Evolutionary conservation across 306 rosid genomes (phyloP), one percentile per base, ranked within the genome.

Genomic region (Lathyrus aphaca): DNA sequence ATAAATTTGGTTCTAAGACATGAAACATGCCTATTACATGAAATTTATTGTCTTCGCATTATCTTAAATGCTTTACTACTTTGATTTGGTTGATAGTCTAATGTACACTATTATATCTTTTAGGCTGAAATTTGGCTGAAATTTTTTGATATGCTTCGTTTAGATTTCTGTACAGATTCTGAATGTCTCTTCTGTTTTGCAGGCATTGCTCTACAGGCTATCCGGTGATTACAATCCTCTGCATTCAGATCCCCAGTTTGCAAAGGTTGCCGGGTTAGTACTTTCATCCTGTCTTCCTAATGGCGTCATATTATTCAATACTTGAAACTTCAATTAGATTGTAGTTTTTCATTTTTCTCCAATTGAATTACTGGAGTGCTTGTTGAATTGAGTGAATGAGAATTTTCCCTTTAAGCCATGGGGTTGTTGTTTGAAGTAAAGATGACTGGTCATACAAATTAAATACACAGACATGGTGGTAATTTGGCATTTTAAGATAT

Each of bases 171-270:
- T 25, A 65, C 18, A 32, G n/a, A 60, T 37, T 65, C 42, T 76
- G 64, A 81, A n/a, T 50, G 68, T 18, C 32, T 72, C 53, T 60
- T 73, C 60, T 48, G 64, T 79, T 84, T 65, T 82, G 78, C 95
- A 94, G 99, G 99, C 99, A 42, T 84, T 94, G 85, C 78, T 94
- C 55, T 94, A 94, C 68, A 84, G 95, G 77, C 77, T 94, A 59
- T 86, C 96, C 5, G 99, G 99, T 61, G 97, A 94, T 75, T 80
- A 91, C 73, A 94, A 91, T 68, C 99, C 95, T 76, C 87, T 94
- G 66, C 99, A 94, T 82, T 91, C 99, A 25, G 99, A 91, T 83
- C 97, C 97, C 42, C 46, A 54, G 69, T 9, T 94, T 53, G 97
- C 96, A 23, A 88, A 87, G 81, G 78, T 75, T 87, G 97, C 97